phyloP scores from a whole-genome alignment of 169 alveolate species.

The Pseudocohnilembus persalinus region DNA sequence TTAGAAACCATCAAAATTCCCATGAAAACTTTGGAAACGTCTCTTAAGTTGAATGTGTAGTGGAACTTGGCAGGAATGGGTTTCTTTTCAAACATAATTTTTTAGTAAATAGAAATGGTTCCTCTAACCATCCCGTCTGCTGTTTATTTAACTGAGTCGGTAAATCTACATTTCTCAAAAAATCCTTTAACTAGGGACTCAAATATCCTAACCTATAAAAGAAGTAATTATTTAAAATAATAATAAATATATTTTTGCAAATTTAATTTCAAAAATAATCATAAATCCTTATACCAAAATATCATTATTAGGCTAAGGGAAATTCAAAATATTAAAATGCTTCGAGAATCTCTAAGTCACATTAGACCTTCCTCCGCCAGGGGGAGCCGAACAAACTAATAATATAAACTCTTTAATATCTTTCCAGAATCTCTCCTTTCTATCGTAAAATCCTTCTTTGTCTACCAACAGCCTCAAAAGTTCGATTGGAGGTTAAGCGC shows the following conservation, averaged over 20 bases:
- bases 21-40: constrained; percentile 70
- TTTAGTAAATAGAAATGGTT: constrained; percentile 71
- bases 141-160: constrained; percentile 66
- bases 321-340: constrained; percentile 52
- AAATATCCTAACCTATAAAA: constrained; percentile 61
- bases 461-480: constrained; percentile 62
- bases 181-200: constrained; percentile 45
- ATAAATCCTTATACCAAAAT: constrained; percentile 46
- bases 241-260: constrained; percentile 57
- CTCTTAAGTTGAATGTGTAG: constrained; percentile 74
- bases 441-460: constrained; percentile 54
- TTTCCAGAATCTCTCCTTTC: constrained; percentile 47
- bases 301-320: constrained; percentile 49
- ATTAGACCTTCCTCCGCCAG: constrained; percentile 63
- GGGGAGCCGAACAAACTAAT: constrained; percentile 57
- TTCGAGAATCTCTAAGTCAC: constrained; percentile 57
- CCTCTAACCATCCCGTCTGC: constrained; percentile 73
- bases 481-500: constrained; percentile 71
- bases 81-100: constrained; percentile 60
- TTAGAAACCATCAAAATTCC: constrained; percentile 64
- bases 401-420: constrained; percentile 45
- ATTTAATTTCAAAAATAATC: constrained; percentile 67
- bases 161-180: constrained; percentile 60
- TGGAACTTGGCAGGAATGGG: constrained; percentile 83
- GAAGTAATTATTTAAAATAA: constrained; percentile 55